A percentile compares a stretch with the other conserved stretches of the same genome.
Evolutionary conservation across 768 basidiomycete species (phyloP).

Genomic region (Serendipita sp.): DNA sequence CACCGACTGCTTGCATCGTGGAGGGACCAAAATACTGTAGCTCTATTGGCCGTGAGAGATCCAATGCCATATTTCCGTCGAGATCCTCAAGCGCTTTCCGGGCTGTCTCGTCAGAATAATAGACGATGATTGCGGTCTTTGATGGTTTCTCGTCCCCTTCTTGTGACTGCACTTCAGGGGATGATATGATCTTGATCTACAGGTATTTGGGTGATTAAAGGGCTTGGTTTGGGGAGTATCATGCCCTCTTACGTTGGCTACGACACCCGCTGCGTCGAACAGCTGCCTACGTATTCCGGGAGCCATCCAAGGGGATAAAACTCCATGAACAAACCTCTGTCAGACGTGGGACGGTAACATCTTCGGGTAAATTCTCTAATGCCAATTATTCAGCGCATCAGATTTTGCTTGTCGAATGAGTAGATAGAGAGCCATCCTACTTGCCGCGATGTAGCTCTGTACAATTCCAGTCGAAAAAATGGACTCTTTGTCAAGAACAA

Average conservation of each 20-base stretch:
- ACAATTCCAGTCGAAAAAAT: background rate
- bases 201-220: background rate
- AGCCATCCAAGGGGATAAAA: background rate
- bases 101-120: background rate
- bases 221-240: background rate
- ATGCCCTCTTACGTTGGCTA: background rate
- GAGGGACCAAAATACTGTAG: background rate
- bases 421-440: background rate
- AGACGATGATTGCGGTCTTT: constrained; percentile 1
- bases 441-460: background rate
- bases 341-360: background rate
- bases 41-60: background rate
- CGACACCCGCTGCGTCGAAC: background rate
- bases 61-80: background rate
- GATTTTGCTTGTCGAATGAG: background rate
- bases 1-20: background rate
- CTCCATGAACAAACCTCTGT: background rate
- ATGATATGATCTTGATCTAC: background rate
- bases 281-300: background rate
- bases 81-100: background rate
- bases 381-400: background rate
- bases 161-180: no score
- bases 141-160: background rate
- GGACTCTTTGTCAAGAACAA: background rate
- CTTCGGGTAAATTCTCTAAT: background rate